Evolutionary conservation across 352 stramenopile species (phyloP), one percentile per base, ranked within the genome.

Genomic region (Phytophthora litchii): DNA sequence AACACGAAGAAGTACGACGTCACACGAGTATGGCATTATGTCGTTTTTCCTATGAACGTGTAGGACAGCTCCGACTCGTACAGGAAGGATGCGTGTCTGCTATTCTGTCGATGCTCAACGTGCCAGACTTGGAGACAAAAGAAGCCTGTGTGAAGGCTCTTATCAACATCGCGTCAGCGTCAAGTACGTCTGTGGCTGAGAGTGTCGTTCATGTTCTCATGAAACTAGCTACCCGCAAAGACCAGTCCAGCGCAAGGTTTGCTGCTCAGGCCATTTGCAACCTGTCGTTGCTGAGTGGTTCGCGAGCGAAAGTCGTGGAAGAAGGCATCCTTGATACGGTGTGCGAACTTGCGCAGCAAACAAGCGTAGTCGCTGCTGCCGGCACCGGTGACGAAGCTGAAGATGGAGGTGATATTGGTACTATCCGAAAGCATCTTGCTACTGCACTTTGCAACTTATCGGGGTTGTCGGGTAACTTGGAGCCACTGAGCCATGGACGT

Each of bases 21-120:
- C 88, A 92, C 58, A 92, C 85, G n/a, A 89, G 80, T 35, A 91
- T 91, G 74, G 77, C 83, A 32, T 61, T 94, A 5, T 94, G 85
- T 36, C 81, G 85, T n/a, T 85, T 94, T 37, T 92, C 85, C 5
- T 92, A 94, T 54, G 83, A 91, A 19, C 80, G 79, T 21, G 67
- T 57, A 11, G 83, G 83, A 0, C 85, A 94, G 36, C 64, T 89
- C 2, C 79, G 79, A 23, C 74, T 94, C 7, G 80, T 94, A 0
- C 85, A 94, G 31, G 85, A 94, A 72, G 85, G 85, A 3, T 92
- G 82, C 19, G 83, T 91, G 13, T 91, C 85, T 3, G 85, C 85
- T 19, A 90, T 94, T 52, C 70, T 94, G 13, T 92, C 82, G 12
- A 92, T 94, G 85, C 72, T 94, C 21, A 94, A 94, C 60, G 78